Percentiles rank a stretch among this genome's conserved stretches.
These are phyloP conservation scores for Lepraria neglecta DNA, from an alignment of 495 filamentous ascomycete species.

Conservation along the genomic window DNA sequence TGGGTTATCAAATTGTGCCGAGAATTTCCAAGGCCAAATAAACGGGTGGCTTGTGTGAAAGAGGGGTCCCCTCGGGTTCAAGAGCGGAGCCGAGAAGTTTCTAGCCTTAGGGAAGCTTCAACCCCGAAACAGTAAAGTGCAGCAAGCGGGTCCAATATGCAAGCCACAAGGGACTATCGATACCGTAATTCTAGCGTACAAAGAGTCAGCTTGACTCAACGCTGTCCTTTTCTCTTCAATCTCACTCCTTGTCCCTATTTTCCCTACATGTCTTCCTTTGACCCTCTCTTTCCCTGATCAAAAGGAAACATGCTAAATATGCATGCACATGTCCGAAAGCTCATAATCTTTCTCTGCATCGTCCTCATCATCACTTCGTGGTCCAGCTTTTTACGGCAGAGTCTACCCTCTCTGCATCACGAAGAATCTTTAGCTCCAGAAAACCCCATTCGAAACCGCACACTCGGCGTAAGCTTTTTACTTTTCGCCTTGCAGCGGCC, in stretches of 20 bases:
- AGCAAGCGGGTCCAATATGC: not conserved
- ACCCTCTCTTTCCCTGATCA: not conserved
- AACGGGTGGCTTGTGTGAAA: not conserved
- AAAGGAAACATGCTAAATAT: not conserved
- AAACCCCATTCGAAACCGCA: constrained; percentile 13
- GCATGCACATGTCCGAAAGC: not conserved
- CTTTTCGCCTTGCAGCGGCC: not conserved
- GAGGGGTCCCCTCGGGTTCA: too few species aligned
- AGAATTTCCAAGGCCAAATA: not conserved
- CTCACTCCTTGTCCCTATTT: too few species aligned
- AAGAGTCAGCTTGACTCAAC: too few species aligned
- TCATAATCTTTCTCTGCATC: constrained; percentile 9
- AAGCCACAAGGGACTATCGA: not conserved
- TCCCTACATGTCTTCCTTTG: too few species aligned
- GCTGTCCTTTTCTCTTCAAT: too few species aligned
- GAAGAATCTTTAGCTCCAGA: not conserved
- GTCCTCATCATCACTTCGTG: constrained; percentile 18
- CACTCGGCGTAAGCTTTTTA: constrained; percentile 16
- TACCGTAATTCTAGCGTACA: too few species aligned
- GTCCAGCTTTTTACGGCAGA: constrained; percentile 12
- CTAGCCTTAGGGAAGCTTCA: not conserved
- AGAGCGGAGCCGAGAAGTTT: too few species aligned
- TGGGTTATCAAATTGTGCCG: not conserved
- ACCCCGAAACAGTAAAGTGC: not conserved
- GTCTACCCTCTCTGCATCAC: not conserved